These are phyloP conservation scores for Phytophthora brassicae DNA, from an alignment of 352 stramenopile genomes.

Conservation along the genomic window DNA sequence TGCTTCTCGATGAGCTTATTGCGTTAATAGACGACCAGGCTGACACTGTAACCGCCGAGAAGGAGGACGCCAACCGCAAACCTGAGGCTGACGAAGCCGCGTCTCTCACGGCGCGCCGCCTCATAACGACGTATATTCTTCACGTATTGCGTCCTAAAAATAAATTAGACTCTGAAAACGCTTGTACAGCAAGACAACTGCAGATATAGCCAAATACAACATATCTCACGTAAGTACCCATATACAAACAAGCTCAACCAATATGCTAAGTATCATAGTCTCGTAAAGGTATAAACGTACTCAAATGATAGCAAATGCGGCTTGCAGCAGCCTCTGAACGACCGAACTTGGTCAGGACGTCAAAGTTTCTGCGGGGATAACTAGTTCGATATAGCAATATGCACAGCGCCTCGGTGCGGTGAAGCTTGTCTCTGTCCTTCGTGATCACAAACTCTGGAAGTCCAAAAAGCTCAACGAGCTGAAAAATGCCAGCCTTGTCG, in stretches of 20 bases:
- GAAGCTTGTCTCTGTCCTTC: slow-evolving; percentile 2
- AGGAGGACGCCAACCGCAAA: no score
- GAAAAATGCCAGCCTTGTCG: slow-evolving; percentile 8
- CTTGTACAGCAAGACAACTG: slow-evolving; percentile 5
- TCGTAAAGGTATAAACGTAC: slow-evolving; percentile 7
- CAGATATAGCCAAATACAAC: not conserved
- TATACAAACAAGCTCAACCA: no score
- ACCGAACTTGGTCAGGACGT: no score
- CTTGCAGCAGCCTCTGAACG: no score
- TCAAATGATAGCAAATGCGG: no score
- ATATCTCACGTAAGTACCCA: slow-evolving; percentile 7
- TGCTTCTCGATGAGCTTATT: slow-evolving; percentile 8
- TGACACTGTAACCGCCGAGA: no score
- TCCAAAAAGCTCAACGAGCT: slow-evolving; percentile 11
- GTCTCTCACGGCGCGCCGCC: no score
- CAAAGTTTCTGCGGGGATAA: no score
- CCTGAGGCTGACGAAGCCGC: no score
- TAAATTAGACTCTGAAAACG: slow-evolving; percentile 8
- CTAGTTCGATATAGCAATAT: no score
- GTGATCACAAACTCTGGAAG: slow-evolving; percentile 13
- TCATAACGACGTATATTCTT: slow-evolving; percentile 17
- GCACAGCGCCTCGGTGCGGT: no score
- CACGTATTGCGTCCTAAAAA: slow-evolving; percentile 7
- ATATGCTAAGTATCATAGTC: not conserved
- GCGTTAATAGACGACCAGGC: not conserved